A percentile compares a stretch with the other conserved stretches of the same genome.
Evolutionary conservation across 139 green algal genomes (phyloP).

Genomic region (Chlorella sp.): DNA sequence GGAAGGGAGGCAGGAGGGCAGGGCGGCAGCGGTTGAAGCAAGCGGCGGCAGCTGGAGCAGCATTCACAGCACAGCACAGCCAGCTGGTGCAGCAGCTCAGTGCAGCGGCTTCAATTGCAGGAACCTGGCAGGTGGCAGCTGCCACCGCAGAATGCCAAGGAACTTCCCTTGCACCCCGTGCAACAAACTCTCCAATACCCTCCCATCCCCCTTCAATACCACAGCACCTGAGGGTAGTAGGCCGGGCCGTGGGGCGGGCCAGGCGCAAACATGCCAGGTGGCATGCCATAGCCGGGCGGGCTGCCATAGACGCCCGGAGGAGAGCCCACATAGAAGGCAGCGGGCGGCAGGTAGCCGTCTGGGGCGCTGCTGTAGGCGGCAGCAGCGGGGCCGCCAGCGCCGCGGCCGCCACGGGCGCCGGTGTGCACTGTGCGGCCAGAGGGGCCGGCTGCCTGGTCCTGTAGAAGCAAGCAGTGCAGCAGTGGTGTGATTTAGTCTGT

Average conservation of each 20-base stretch:
- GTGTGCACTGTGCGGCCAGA: background rate
- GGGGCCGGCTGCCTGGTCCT: background rate
- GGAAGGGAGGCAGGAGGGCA: background rate
- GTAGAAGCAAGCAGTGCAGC: background rate
- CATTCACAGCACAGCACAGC: background rate
- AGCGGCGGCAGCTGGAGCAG: background rate
- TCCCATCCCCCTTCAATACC: background rate
- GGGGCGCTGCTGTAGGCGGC: no score
- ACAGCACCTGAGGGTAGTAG: slow-evolving; percentile 6
- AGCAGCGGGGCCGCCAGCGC: no score
- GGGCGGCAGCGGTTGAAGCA: background rate
- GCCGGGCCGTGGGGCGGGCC: background rate
- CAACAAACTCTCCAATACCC: no score
- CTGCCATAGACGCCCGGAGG: background rate
- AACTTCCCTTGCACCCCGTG: background rate
- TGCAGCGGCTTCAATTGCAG: no score
- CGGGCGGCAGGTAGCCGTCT: no score
- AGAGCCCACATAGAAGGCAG: background rate
- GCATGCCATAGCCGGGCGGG: background rate
- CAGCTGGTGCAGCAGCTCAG: no score
- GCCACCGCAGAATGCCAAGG: no score
- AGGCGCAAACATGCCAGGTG: background rate
- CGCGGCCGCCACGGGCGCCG: no score
- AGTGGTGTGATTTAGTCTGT: background rate
- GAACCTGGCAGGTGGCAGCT: background rate